A percentile compares a stretch with the other conserved stretches of the same genome.
Conservation (phyloP, 805 yeast species). For the Kodamaea sagamina region DNA sequence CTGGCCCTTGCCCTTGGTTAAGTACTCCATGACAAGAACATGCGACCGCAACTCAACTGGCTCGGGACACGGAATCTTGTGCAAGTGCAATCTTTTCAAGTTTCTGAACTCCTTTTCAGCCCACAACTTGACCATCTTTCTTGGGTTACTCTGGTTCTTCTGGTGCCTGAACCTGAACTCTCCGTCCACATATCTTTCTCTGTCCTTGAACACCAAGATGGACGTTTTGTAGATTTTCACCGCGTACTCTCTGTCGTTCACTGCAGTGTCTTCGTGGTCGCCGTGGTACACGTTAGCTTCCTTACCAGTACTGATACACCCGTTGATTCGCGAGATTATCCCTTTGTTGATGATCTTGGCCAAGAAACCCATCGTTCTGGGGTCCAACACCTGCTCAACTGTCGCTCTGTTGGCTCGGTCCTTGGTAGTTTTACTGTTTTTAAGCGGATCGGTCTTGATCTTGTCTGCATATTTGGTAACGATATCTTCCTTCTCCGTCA, state of each 20-base stretch:
- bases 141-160: slow-evolving; percentile 84
- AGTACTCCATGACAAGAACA: slow-evolving; percentile 91
- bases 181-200: slow-evolving; percentile 95
- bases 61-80: slow-evolving; percentile 91
- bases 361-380: slow-evolving; percentile 83
- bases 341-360: slow-evolving; percentile 83
- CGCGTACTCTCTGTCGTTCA: slow-evolving; percentile 61
- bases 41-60: slow-evolving; percentile 88
- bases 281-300: slow-evolving; percentile 93
- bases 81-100: slow-evolving; percentile 72
- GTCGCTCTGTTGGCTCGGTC: slow-evolving; percentile 96
- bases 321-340: slow-evolving; percentile 80
- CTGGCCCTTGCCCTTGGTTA: slow-evolving; percentile 76
- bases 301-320: slow-evolving; percentile 94
- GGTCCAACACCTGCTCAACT: slow-evolving; percentile 94
- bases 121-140: slow-evolving; percentile 98
- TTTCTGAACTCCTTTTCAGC: slow-evolving; percentile 97
- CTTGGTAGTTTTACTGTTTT: slow-evolving; percentile 58
- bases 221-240: slow-evolving; percentile 96
- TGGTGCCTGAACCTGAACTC: slow-evolving; percentile 89
- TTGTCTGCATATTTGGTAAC: slow-evolving; percentile 63
- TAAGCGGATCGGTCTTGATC: slow-evolving; percentile 63
- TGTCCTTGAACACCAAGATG: slow-evolving; percentile 92
- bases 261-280: slow-evolving; percentile 57
- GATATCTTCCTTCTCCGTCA: slow-evolving; percentile 46